These are phyloP conservation scores for Sisymbrium altissimum DNA, from an alignment of 345 rosid species.

Conservation along the genomic window DNA sequence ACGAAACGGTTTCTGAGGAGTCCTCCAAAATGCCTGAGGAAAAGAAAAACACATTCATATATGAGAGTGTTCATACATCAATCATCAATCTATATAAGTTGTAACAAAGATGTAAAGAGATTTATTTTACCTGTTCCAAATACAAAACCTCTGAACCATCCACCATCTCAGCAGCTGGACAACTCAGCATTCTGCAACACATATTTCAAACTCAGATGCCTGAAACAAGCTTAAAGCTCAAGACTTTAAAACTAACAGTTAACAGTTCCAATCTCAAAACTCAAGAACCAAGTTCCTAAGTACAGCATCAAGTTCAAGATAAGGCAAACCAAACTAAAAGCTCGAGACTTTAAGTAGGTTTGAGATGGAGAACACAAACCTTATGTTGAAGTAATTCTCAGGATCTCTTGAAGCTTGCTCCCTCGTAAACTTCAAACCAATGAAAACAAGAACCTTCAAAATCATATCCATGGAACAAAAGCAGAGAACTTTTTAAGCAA, in stretches of 20 bases:
- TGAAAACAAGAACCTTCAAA: no score
- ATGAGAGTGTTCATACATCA: no score
- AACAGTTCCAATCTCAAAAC: background rate
- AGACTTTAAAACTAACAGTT: no score
- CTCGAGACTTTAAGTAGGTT: no score
- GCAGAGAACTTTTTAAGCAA: no score
- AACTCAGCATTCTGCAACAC: constrained; percentile 59
- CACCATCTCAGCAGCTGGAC: constrained; percentile 90
- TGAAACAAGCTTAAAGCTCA: background rate
- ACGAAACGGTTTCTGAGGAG: constrained; percentile 89
- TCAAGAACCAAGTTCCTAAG: background rate
- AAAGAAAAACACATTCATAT: background rate
- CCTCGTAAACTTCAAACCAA: constrained; percentile 46
- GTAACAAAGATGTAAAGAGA: constrained; percentile 5
- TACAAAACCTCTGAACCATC: constrained; percentile 82
- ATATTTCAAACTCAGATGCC: constrained; percentile 6
- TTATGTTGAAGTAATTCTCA: no score
- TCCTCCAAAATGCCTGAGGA: constrained; percentile 79
- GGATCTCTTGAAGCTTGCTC: no score
- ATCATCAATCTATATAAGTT: background rate
- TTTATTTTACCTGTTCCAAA: constrained; percentile 54
- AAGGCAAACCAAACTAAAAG: no score
- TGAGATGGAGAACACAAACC: constrained; percentile 30
- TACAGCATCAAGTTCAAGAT: background rate
- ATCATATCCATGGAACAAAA: no score